These are phyloP conservation scores for Miamiensis avidus DNA, from an alignment of 169 alveolate species.

Conservation along the genomic window DNA sequence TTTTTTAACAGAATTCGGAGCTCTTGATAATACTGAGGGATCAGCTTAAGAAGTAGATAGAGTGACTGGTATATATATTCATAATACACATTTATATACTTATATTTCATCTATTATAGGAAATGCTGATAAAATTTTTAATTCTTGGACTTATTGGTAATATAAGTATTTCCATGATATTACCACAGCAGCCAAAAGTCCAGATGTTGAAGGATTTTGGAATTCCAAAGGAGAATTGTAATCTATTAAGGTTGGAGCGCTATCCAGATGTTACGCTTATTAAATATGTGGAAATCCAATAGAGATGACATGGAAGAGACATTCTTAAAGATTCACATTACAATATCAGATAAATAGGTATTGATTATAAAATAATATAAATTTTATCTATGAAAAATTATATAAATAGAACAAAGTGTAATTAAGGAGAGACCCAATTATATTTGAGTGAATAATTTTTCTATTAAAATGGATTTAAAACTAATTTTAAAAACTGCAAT, in stretches of 20 bases:
- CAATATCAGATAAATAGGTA: no score
- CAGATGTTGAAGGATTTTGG: conserved; percentile 67
- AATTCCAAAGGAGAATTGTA: conserved; percentile 66
- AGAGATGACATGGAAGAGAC: no score
- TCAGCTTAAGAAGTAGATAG: conserved; percentile 64
- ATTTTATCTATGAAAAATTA: no score
- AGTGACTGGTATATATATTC: conserved; percentile 60
- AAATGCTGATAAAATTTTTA: conserved; percentile 41
- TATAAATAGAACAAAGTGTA: no score
- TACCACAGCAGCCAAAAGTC: conserved; percentile 66
- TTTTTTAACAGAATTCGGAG: conserved; percentile 83
- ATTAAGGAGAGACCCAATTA: no score
- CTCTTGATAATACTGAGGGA: conserved; percentile 58
- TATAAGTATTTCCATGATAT: conserved; percentile 61
- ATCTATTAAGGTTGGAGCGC: conserved; percentile 57
- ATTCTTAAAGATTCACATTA: no score
- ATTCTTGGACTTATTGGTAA: conserved; percentile 83
- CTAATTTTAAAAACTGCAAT: no score
- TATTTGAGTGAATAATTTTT: no score
- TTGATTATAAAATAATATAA: no score
- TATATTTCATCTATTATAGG: neutral
- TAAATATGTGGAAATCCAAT: no score
- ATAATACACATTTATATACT: conserved; percentile 17
- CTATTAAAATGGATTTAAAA: no score
- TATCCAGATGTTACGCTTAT: no score